These are phyloP conservation scores for Tetrapyrgos nigripes DNA, from an alignment of 1,284 basidiomycete genomes.

Conservation along the genomic window DNA sequence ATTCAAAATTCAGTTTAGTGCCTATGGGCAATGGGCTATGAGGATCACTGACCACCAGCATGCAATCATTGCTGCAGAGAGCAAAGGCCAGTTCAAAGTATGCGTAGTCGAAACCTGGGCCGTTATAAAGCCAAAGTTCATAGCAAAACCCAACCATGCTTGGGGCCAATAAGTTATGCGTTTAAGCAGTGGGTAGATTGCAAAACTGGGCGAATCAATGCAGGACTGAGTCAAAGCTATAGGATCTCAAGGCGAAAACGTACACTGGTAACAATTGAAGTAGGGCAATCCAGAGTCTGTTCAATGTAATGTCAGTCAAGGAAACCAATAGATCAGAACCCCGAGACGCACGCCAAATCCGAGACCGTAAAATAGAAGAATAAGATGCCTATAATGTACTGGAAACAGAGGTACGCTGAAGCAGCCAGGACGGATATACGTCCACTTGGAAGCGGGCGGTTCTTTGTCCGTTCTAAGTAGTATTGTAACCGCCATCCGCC, in stretches of 20 bases:
- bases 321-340: not conserved
- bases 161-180: slow-evolving; percentile 81
- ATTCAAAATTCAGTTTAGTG: slow-evolving; percentile 26
- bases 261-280: slow-evolving; percentile 57
- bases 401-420: slow-evolving; percentile 43
- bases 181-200: slow-evolving; percentile 59
- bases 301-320: not conserved
- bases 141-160: slow-evolving; percentile 69
- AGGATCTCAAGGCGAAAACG: slow-evolving; percentile 19
- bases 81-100: slow-evolving; percentile 40
- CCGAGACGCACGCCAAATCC: slow-evolving; percentile 43
- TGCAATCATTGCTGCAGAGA: slow-evolving; percentile 42
- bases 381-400: slow-evolving; percentile 46
- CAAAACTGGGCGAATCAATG: slow-evolving; percentile 43
- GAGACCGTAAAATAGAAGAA: slow-evolving; percentile 47
- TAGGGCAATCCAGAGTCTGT: slow-evolving; percentile 46
- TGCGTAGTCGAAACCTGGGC: slow-evolving; percentile 53
- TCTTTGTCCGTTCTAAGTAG: slow-evolving; percentile 48
- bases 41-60: slow-evolving; percentile 52
- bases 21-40: slow-evolving; percentile 2
- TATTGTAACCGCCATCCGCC: slow-evolving; percentile 3
- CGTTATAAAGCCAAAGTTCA: slow-evolving; percentile 59
- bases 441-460: slow-evolving; percentile 53
- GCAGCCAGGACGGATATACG: slow-evolving; percentile 51
- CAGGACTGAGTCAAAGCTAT: not conserved